Conservation (phyloP, 2,329 filamentous ascomycete species). For the Penicillium hesseltinei region DNA sequence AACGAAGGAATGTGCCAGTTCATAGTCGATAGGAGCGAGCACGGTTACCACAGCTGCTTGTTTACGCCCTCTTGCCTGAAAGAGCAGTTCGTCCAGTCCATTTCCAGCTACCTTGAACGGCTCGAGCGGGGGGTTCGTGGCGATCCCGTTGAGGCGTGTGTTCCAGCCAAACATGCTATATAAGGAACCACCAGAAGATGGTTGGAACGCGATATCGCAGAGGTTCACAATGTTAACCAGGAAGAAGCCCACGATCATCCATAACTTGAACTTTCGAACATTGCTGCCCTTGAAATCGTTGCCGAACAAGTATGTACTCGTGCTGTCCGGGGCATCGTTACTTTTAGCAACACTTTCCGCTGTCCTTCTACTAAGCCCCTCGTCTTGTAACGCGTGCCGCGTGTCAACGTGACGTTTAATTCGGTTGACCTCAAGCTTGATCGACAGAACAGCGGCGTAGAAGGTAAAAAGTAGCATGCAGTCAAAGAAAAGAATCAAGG, state of each 20-base stretch:
- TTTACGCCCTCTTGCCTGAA: not conserved
- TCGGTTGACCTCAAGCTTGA: not conserved
- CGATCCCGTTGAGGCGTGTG: not conserved
- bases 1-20: not conserved
- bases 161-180: not conserved
- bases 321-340: not conserved
- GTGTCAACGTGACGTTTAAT: not conserved
- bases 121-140: not conserved
- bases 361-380: not conserved
- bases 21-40: not conserved
- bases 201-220: not conserved
- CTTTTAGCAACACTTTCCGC: not conserved
- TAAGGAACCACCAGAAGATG: not conserved
- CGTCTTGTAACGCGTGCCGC: not conserved
- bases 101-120: not conserved
- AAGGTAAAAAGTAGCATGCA: not conserved
- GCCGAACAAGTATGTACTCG: not conserved
- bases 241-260: not conserved
- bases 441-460: not conserved
- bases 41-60: not conserved
- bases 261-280: not conserved
- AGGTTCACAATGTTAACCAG: not conserved
- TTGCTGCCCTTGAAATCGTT: not conserved
- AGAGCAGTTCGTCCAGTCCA: not conserved
- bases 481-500: not conserved